Conservation (phyloP, 495 filamentous ascomycete genomes). For the Penicillium lagena region DNA sequence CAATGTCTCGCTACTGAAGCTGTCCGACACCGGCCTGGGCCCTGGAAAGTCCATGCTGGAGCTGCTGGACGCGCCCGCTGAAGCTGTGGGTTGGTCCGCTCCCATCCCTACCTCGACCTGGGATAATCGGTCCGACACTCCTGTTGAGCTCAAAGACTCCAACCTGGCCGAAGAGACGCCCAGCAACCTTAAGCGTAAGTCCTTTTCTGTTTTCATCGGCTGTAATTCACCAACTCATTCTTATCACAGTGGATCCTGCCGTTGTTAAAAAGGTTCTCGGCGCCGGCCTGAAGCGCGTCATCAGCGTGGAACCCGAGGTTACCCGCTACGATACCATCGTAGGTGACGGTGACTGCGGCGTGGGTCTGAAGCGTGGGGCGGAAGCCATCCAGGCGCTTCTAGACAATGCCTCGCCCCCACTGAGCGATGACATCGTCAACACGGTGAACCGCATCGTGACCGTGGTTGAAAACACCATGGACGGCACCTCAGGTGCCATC, state of each 20-base stretch:
- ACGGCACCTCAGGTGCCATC: constrained; percentile 90
- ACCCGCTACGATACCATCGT: constrained; percentile 89
- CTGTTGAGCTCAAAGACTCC: constrained; percentile 43
- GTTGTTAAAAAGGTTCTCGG: constrained; percentile 53
- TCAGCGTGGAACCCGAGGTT: constrained; percentile 73
- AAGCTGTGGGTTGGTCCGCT: constrained; percentile 80
- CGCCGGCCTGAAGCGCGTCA: constrained; percentile 64
- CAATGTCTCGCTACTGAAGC: constrained; percentile 77
- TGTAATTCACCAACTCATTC: too few species aligned
- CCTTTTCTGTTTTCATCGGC: not conserved
- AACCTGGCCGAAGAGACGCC: constrained; percentile 50
- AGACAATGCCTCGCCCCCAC: constrained; percentile 34
- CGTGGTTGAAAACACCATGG: constrained; percentile 86
- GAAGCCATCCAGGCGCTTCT: constrained; percentile 73
- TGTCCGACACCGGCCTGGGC: constrained; percentile 74
- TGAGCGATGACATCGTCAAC: constrained; percentile 62
- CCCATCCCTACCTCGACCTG: constrained; percentile 55
- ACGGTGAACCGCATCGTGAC: constrained; percentile 71
- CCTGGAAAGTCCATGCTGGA: constrained; percentile 73
- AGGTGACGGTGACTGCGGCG: constrained; percentile 93
- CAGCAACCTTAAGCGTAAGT: constrained; percentile 63
- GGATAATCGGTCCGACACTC: constrained; percentile 35
- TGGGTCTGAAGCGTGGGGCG: constrained; percentile 82
- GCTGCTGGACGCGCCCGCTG: constrained; percentile 77
- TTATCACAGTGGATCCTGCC: constrained; percentile 49